Conservation (phyloP, 495 filamentous ascomycete genomes). For the Aspergillus sclerotioniger region DNA sequence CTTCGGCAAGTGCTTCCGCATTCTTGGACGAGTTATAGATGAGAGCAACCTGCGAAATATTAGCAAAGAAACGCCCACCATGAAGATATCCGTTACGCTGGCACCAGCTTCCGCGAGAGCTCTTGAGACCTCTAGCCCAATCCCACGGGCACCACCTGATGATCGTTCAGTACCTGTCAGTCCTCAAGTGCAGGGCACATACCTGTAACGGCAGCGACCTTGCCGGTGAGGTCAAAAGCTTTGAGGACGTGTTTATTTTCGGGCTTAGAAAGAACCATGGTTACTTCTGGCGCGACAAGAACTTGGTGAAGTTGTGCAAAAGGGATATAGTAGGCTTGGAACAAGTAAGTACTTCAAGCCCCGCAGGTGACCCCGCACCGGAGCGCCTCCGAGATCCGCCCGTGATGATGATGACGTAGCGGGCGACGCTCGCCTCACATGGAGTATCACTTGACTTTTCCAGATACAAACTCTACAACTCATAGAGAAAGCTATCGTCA, state of each 20-base stretch:
- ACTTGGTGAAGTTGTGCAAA: not conserved
- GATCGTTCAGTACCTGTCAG: not conserved
- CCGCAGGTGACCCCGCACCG: not conserved
- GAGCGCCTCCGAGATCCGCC: not conserved
- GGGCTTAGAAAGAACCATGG: constrained; percentile 41
- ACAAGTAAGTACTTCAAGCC: not conserved
- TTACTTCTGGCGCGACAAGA: constrained; percentile 3
- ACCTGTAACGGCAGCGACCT: constrained; percentile 37
- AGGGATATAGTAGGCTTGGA: not conserved
- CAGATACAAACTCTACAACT: not conserved
- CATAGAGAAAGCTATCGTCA: constrained; percentile 16
- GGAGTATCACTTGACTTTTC: not conserved
- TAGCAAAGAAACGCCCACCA: not conserved
- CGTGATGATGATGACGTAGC: not conserved
- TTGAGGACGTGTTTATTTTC: constrained; percentile 36
- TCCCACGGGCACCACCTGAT: constrained; percentile 70
- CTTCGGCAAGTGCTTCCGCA: constrained; percentile 61
- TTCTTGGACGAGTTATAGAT: constrained; percentile 63
- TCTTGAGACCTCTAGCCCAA: constrained; percentile 71
- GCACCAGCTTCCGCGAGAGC: constrained; percentile 77
- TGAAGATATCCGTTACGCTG: constrained; percentile 38
- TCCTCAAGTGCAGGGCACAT: not conserved
- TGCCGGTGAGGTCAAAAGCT: constrained; percentile 36
- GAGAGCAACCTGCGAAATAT: constrained; percentile 42
- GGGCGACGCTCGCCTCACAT: not conserved